Conservation (phyloP, 805 yeast species). For the Metschnikowia reukaufii region DNA sequence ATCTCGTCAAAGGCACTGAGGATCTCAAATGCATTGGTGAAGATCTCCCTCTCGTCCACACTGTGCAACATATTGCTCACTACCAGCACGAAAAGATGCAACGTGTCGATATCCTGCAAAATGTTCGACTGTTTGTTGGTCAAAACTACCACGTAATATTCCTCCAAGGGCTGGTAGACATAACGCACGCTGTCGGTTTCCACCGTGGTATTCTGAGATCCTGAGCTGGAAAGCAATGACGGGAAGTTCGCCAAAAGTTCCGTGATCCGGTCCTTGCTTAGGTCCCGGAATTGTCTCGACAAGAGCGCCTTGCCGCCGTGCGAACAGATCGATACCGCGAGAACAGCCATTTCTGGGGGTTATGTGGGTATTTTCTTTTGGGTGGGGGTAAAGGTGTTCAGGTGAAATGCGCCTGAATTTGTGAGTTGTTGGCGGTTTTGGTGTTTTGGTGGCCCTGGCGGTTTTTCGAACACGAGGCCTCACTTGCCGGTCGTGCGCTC, state of each 20-base stretch:
- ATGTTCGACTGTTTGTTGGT: slow-evolving; percentile 91
- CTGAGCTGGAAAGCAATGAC: slow-evolving; percentile 63
- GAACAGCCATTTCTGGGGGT: slow-evolving; percentile 56
- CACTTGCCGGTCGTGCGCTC: background rate
- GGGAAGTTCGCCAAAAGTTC: slow-evolving; percentile 86
- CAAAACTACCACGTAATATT: slow-evolving; percentile 83
- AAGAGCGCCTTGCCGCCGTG: slow-evolving; percentile 90
- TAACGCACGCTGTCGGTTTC: slow-evolving; percentile 91
- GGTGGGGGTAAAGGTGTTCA: background rate
- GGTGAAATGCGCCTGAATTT: background rate
- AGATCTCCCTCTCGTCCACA: slow-evolving; percentile 79
- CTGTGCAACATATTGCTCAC: slow-evolving; percentile 70
- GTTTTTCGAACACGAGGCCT: background rate
- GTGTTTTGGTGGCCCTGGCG: background rate
- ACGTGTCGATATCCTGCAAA: slow-evolving; percentile 89
- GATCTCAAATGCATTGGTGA: slow-evolving; percentile 82
- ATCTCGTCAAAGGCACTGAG: slow-evolving; percentile 93
- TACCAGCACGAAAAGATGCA: slow-evolving; percentile 80
- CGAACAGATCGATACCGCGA: slow-evolving; percentile 94
- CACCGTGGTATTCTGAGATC: slow-evolving; percentile 86
- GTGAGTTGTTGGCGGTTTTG: background rate
- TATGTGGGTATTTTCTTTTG: background rate
- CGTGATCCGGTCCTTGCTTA: slow-evolving; percentile 81
- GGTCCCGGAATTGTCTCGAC: slow-evolving; percentile 87
- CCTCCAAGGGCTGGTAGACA: slow-evolving; percentile 95